phyloP scores from a whole-genome alignment of 768 basidiomycete species.

The Macrolepiota fuliginosa region DNA sequence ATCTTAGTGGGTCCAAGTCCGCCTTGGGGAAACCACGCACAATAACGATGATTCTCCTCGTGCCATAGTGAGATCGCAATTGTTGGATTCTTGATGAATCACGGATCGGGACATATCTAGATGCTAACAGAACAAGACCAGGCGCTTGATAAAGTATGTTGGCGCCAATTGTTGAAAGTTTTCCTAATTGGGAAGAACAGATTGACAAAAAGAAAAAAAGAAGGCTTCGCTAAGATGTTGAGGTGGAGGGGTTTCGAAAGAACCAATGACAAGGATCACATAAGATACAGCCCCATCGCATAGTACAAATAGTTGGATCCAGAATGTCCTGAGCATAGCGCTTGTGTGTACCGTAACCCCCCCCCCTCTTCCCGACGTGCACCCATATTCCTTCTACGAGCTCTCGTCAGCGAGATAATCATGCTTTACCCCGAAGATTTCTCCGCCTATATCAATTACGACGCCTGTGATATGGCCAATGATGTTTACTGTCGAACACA shows the following conservation, averaged over 20 bases:
- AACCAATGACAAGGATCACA: neutral
- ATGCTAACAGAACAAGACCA: neutral
- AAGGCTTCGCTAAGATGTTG: neutral
- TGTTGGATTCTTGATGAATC: neutral
- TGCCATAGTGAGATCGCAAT: neutral
- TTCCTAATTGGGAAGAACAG: neutral
- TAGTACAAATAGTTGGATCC: neutral
- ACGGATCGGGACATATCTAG: neutral
- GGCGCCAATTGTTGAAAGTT: neutral
- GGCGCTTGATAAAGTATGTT: neutral
- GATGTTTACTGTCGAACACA: neutral
- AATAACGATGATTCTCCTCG: neutral
- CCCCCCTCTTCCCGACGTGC: neutral
- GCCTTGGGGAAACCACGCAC: neutral
- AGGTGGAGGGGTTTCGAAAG: neutral
- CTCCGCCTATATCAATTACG: constrained; percentile 2
- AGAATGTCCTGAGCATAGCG: neutral
- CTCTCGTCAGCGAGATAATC: neutral
- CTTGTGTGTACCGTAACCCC: neutral
- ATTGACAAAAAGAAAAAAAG: neutral
- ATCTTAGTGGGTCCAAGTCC: too few relatives aligned
- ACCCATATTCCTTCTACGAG: neutral
- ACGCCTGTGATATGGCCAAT: neutral
- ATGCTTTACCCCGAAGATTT: neutral
- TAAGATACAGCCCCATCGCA: neutral